A percentile compares a stretch with the other conserved stretches of the same genome.
Conservation (phyloP, 441 rosid species). For the Geranium incanum region DNA sequence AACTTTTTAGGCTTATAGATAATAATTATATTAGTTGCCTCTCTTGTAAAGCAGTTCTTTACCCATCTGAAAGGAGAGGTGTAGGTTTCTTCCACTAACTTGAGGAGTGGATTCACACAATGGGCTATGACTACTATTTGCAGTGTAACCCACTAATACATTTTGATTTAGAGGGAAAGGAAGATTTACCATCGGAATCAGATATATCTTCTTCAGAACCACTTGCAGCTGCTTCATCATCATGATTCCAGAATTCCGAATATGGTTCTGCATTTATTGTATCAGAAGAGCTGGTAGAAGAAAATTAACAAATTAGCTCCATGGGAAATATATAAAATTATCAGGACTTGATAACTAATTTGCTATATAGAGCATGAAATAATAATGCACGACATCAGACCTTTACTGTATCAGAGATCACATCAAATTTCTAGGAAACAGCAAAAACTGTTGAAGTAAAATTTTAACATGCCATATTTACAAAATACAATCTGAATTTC, state of each 20-base stretch:
- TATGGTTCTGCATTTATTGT: constrained; percentile 32
- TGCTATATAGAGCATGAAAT: not conserved
- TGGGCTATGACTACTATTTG: not conserved
- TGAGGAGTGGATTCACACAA: not conserved
- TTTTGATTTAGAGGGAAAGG: constrained; percentile 12
- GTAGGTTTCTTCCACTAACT: not conserved
- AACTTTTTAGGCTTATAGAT: not conserved
- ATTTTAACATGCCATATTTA: not conserved
- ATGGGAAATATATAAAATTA: not conserved
- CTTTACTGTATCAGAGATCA: not conserved
- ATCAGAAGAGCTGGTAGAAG: constrained; percentile 40
- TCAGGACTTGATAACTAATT: not conserved
- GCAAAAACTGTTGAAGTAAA: not conserved
- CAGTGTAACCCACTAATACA: not conserved
- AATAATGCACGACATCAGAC: not conserved
- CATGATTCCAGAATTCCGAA: constrained; percentile 93
- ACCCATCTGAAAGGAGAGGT: not conserved
- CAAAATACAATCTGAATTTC: not conserved
- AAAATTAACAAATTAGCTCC: constrained; percentile 21
- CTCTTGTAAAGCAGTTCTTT: not conserved
- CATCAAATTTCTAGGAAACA: not conserved
- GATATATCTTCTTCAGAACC: constrained; percentile 85
- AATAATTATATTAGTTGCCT: not conserved
- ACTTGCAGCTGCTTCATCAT: constrained; percentile 48
- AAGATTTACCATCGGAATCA: constrained; percentile 60